Base-by-base conservation (phyloP, 257 asterid genomes). In the Salvia rosmarinus region DNA sequence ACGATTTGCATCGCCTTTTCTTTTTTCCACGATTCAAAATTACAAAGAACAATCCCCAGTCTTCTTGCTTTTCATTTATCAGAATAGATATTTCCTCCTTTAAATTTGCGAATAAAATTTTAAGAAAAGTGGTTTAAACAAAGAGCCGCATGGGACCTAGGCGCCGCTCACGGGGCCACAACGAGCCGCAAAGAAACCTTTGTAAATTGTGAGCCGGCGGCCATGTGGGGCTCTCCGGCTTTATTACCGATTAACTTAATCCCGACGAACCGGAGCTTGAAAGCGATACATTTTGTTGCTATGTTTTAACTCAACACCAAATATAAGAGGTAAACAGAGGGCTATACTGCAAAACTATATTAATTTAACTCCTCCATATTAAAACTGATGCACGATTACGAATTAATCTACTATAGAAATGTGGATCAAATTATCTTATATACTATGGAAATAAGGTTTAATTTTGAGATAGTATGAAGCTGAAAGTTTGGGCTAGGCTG, bases 91-190 rank as follows among this genome's bases (percentile, higher is more conserved):
- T 1, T 32, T 30, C 20, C n/a, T 4, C 44, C 12, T 34, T 59
- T 35, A 8, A 6, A 59, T 39, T 43, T 34, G 50, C 9, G 6
- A 68, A 23, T 52, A 35, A 11, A 50, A 35, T 16, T 51, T 12
- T 19, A 10, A 32, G 30, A 59, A 71, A 47, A 50, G 19, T 17
- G 0, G 8, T 39, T 39, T 11, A 64, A 40, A 9, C 9, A 54
- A 67, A 42, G 34, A 40, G 56, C 28, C 51, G 39, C 70, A 75
- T 70, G 84, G 84, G 86, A 13, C 82, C 80, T 56, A 62, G 52
- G 58, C 82, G 84, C 84, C 86, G 86, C 66, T 60, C 64, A 64
- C 52, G 10, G 78, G 79, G 75, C 76, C 77, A 78, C 43, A 39
- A 2, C 14, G 52, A 76, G 82, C 82, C 84, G 79, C 68, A 52